Evolutionary conservation across 1,139 yeast species (phyloP), one percentile per base, ranked within the genome.

Genomic region (Tardiomyces depauwii): DNA sequence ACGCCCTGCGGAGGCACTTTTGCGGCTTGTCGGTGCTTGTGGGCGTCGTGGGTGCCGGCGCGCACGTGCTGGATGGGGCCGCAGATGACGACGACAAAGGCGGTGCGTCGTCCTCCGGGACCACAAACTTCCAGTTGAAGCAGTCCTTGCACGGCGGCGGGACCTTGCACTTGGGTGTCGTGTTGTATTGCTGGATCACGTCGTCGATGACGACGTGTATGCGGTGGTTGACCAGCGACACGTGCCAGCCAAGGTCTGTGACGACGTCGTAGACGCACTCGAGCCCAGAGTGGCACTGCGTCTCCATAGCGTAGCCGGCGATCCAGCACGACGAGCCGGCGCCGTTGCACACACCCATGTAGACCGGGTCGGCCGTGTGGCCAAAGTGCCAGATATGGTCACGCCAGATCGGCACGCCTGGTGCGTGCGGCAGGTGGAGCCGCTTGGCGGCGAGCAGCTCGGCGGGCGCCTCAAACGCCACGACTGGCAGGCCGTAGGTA

Each of bases 281-380:
- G 59, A 76, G 75, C 0, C 98, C 99, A 0, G 96, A 78, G 62
- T 91, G 99, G 60, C 99, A 91, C 39, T 82, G 82, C 0, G 96
- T 83, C 62, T 91, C 98, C 96, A 91, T 82, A 11, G 98, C 98
- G 63, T 88, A 91, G 0, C 98, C 98, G 0, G 86, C 96, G 13
- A 86, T 74, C 56, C 91, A 82, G 63, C 99, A 91, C 2, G 91
- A 66, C 1, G 95, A 83, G 9, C 93, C 80, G 0, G 94, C 95
- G 3, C 99, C 99, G 59, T 86, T 88, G 63, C 98, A 91, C 6
- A 87, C 89, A 0, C 99, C 99, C 94, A 89, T 84, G 58, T 73
- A 91, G 5, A 91, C 85, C 1, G 99, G 99, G 61, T 91, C 99
- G 0, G 96, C 98, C 1, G 95, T 91, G 61, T 91, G 91, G 6